Base-by-base conservation (phyloP, 495 filamentous ascomycete species). In the Penicillium tannophilum region DNA sequence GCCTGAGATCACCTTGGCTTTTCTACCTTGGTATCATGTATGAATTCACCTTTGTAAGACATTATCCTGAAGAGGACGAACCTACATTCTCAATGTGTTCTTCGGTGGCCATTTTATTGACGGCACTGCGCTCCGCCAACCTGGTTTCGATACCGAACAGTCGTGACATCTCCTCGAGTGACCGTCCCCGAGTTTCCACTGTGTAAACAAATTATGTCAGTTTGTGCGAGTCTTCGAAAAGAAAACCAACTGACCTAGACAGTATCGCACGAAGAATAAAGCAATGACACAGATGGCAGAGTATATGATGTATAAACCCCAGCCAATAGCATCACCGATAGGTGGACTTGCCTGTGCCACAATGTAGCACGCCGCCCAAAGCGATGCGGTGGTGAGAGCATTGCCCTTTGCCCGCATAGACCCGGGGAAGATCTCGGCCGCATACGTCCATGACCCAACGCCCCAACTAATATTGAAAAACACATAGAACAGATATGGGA, bases 401-500 rank as follows among this genome's bases (percentile, higher is more conserved):
- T 67, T 70, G 0, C 64, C 67, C 49, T 68, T 72, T 45, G 64
- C 65, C 16, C 67, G 62, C 57, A 70, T 68, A 3, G 63, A 67
- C 20, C 70, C 52, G 23, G 63, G 62, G 43, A 69, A 69, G 33
- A 67, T 69, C 36, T 69, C 66, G 1, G 63, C 65, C 3, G 66
- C 56, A 28, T 66, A 62, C 2, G 63, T 62, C 59, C 58, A 66
- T 16, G 57, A 58, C 33, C 48, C 57, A 9, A 70, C 67, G 9
- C 63, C 65, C 68, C 69, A 64, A 55, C 60, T 58, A 44, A 70
- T 63, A 31, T 90, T 59, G 87, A 89, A 70, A 88, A 92, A 72
- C 14, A 89, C 71, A 60, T 91, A 87, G 65, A 90, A 93, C 26
- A 91, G 76, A 84, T 88, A 91, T 52, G 91, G 85, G 82, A 91